phyloP scores from a whole-genome alignment of 129 eudicot genomes.

The Oenanthe sinensis region DNA sequence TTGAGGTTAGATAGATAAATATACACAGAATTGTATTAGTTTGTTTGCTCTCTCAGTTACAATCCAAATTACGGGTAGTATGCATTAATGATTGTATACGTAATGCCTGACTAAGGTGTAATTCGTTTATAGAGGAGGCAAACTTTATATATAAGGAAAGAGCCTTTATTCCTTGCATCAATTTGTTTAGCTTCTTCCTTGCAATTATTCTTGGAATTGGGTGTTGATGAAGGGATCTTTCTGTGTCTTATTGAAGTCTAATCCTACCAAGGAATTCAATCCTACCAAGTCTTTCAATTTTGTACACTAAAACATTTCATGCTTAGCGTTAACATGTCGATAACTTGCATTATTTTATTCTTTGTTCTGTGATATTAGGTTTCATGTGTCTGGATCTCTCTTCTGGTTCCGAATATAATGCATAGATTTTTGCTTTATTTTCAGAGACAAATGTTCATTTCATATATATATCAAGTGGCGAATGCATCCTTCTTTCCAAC shows the following conservation, averaged over 20 bases:
- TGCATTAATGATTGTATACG: background rate
- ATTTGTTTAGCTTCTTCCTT: background rate
- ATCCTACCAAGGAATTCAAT: background rate
- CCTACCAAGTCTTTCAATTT: background rate
- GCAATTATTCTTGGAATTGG: background rate
- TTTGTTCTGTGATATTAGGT: background rate
- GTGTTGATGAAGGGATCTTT: background rate
- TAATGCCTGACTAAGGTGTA: background rate
- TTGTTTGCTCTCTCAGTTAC: background rate
- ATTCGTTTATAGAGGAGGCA: background rate
- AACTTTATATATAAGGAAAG: background rate
- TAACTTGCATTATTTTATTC: background rate
- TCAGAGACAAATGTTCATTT: background rate
- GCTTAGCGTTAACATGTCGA: background rate
- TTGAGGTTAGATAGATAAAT: conserved; percentile 19
- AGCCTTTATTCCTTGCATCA: conserved; percentile 12
- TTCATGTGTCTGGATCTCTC: background rate
- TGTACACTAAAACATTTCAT: background rate
- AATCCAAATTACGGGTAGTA: background rate
- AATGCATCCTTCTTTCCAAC: too few relatives aligned
- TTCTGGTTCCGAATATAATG: background rate
- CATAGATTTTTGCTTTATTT: background rate
- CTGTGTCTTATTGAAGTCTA: background rate
- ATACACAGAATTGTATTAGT: background rate
- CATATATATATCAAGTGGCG: too few relatives aligned